These are phyloP conservation scores for Oryza meridionalis DNA, from an alignment of 176 grass and related monocot species.

Conservation along the genomic window DNA sequence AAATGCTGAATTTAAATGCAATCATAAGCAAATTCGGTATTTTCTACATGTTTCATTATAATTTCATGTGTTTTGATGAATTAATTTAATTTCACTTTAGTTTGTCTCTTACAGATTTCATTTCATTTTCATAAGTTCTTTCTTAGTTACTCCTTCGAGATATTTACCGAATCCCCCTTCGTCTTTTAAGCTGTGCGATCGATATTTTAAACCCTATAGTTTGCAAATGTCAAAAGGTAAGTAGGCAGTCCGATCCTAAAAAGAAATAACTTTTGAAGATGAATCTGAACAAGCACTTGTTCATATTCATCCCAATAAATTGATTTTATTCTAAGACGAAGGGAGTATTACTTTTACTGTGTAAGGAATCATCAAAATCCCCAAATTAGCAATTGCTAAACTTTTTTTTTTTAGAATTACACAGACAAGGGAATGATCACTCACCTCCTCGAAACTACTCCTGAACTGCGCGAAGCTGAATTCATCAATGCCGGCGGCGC, in stretches of 20 bases:
- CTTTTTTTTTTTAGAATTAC: too few species aligned
- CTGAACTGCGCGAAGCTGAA: slow-evolving; percentile 70
- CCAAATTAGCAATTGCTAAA: background rate
- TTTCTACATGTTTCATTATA: background rate
- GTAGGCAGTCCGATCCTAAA: too few species aligned
- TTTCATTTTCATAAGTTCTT: background rate
- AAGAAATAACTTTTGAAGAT: too few species aligned
- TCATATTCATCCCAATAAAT: too few species aligned
- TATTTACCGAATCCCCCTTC: background rate
- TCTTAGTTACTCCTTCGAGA: background rate
- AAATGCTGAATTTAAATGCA: too few species aligned
- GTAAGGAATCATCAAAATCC: background rate
- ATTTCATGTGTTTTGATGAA: background rate
- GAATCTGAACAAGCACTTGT: too few species aligned
- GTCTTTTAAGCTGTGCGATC: background rate
- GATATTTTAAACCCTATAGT: background rate
- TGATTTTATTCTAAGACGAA: too few species aligned
- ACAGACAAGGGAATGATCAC: background rate
- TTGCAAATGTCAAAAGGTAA: background rate
- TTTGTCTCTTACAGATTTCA: background rate
- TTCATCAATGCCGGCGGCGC: slow-evolving; percentile 23
- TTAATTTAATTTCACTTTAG: background rate
- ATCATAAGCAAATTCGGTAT: background rate
- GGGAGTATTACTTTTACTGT: too few species aligned
- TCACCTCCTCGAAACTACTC: slow-evolving; percentile 68